Conservation (phyloP, 2,329 filamentous ascomycete genomes). For the Aspergillus brunneoviolaceus region DNA sequence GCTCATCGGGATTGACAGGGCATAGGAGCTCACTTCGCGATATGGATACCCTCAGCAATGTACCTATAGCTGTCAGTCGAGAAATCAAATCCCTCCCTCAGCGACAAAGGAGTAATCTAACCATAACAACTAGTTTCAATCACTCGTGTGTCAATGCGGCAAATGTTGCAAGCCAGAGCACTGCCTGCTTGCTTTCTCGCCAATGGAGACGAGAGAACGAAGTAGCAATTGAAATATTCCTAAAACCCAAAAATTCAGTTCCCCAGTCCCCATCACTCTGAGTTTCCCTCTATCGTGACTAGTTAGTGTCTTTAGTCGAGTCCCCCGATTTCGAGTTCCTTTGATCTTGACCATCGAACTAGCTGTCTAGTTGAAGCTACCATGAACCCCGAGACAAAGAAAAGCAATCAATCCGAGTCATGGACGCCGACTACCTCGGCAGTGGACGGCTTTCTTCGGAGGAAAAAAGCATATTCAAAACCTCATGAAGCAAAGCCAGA, state of each 20-base stretch:
- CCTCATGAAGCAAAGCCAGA: not conserved
- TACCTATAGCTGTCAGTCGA: not conserved
- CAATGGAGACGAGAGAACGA: not conserved
- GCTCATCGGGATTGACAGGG: no score
- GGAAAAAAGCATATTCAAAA: not conserved
- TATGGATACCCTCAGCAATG: no score
- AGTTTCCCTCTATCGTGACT: not conserved
- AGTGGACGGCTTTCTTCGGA: not conserved
- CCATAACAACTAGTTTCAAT: constrained; percentile 1
- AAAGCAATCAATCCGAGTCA: not conserved
- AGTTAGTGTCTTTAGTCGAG: not conserved
- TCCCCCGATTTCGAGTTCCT: not conserved
- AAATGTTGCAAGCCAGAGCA: not conserved
- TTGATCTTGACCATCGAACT: not conserved
- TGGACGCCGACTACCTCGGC: not conserved
- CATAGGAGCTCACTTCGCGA: no score
- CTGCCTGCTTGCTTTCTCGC: not conserved
- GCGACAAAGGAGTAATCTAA: constrained; percentile 2
- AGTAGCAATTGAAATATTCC: not conserved
- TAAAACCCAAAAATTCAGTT: not conserved
- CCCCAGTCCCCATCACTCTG: not conserved
- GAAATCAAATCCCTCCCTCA: no score
- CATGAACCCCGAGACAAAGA: constrained; percentile 4
- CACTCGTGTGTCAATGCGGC: not conserved
- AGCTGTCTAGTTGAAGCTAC: not conserved